Evolutionary conservation across 2,329 filamentous ascomycete genomes (phyloP), one percentile per base, ranked within the genome.

Genomic region (Xylariomycetidae sp.): DNA sequence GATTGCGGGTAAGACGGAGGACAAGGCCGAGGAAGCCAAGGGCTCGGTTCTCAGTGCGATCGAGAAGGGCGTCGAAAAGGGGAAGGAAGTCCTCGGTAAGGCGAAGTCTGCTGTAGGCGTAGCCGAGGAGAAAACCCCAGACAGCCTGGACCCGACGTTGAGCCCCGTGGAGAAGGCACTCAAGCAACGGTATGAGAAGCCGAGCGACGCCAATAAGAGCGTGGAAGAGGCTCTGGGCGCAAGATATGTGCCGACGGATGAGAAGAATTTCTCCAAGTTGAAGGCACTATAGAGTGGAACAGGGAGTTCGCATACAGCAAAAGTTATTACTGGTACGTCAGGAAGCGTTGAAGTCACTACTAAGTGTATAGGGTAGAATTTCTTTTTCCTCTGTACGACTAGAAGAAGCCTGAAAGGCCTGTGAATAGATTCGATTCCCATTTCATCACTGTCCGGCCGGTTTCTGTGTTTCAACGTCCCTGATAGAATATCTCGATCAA

Each of bases 151-250:
- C 12, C 47, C 63, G 4, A 56, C 67, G 3, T 62, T 71, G 12
- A 64, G 77, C 48, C 65, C 63, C 28, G 69, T 72, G 14, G 64
- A 73, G 41, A 69, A 78, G 50, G 62, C 67, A 26, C 56, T 81
- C 33, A 64, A 61, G 30, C 72, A 78, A 51, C 62, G 76, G 46
- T 80, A 80, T 49, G 36, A 53, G 30, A 36, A 37, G 6, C 30
- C 36, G 13, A 64, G 54, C 45, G 67, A 67, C 1, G 54, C 72
- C 38, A 63, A 58, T 20, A 19, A 44, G 38, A 59, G 47, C 27
- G 51, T 56, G 9, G 58, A 60, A 30, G 54, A 57, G 26, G 42
- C 50, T 15, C 35, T 66, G 30, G 54, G 56, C 16, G 59, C 57
- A 29, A 45, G 53, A 36, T 56, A 56, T 31, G 17, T 31, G 20